Conservation (phyloP, 805 yeast genomes). For the Brettanomyces naardenensis region DNA sequence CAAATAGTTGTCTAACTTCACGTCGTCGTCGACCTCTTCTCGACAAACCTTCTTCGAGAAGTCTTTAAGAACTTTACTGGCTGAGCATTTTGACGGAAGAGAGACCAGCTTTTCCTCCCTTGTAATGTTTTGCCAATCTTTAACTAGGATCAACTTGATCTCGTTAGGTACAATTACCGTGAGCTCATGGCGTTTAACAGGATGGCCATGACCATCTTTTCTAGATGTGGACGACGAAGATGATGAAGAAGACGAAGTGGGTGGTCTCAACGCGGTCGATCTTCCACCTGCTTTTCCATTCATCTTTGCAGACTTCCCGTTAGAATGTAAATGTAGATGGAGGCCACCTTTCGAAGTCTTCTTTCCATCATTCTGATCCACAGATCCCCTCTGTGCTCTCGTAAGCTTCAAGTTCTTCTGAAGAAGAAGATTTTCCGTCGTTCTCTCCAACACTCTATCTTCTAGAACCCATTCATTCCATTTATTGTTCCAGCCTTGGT, state of each 20-base stretch:
- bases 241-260: neutral
- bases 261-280: neutral
- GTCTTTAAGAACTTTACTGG: constrained; percentile 44
- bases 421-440: constrained; percentile 56
- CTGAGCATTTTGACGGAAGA: constrained; percentile 52
- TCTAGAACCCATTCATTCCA: constrained; percentile 95
- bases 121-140: constrained; percentile 91
- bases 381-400: neutral
- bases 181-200: neutral
- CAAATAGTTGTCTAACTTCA: constrained; percentile 38
- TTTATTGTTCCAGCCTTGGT: constrained; percentile 89
- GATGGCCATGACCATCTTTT: neutral
- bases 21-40: constrained; percentile 27
- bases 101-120: constrained; percentile 64
- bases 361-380: neutral
- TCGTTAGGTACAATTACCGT: constrained; percentile 43
- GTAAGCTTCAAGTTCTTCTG: constrained; percentile 50
- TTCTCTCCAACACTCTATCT: constrained; percentile 60
- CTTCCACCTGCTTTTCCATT: neutral
- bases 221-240: neutral
- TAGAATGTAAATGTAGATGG: constrained; percentile 5
- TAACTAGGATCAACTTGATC: constrained; percentile 66
- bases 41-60: constrained; percentile 25
- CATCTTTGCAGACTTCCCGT: no score
- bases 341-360: neutral